These are phyloP conservation scores for Pythium angustatum DNA, from an alignment of 352 stramenopile species.

Conservation along the genomic window DNA sequence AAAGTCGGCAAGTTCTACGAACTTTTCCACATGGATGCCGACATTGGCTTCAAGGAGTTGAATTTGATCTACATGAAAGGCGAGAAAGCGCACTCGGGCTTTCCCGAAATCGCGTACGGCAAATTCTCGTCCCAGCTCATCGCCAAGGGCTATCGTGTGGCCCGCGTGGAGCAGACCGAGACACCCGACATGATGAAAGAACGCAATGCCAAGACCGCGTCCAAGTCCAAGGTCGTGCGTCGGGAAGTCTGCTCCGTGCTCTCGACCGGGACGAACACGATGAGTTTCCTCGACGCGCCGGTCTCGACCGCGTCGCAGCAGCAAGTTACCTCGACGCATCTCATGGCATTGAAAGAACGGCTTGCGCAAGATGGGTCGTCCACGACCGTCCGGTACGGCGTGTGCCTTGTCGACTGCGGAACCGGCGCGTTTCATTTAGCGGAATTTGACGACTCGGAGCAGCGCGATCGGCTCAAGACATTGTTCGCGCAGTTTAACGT, in stretches of 20 bases:
- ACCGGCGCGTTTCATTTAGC: slow-evolving; percentile 93
- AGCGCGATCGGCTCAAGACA: slow-evolving; percentile 95
- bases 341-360: slow-evolving; percentile 74
- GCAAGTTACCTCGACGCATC: slow-evolving; percentile 43
- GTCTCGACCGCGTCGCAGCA: slow-evolving; percentile 47
- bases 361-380: slow-evolving; percentile 47
- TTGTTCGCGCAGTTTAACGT: slow-evolving; percentile 90
- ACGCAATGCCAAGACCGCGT: slow-evolving; percentile 80
- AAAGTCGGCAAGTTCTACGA: slow-evolving; percentile 99
- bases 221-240: slow-evolving; percentile 88
- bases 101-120: slow-evolving; percentile 97
- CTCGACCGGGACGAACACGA: slow-evolving; percentile 95
- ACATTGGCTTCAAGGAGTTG: slow-evolving; percentile 95
- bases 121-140: slow-evolving; percentile 96
- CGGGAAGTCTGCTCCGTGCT: slow-evolving; percentile 96
- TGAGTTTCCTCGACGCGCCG: slow-evolving; percentile 92
- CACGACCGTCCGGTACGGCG: slow-evolving; percentile 84
- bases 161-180: slow-evolving; percentile 99
- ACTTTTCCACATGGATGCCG: slow-evolving; percentile 97
- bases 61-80: slow-evolving; percentile 99
- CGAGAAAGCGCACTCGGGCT: slow-evolving; percentile 96
- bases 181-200: slow-evolving; percentile 97
- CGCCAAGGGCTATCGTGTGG: slow-evolving; percentile 95
- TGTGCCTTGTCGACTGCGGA: slow-evolving; percentile 95
- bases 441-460: slow-evolving; percentile 97